Conservation (phyloP, 1,139 yeast genomes). For the Geotrichum europaeum region DNA sequence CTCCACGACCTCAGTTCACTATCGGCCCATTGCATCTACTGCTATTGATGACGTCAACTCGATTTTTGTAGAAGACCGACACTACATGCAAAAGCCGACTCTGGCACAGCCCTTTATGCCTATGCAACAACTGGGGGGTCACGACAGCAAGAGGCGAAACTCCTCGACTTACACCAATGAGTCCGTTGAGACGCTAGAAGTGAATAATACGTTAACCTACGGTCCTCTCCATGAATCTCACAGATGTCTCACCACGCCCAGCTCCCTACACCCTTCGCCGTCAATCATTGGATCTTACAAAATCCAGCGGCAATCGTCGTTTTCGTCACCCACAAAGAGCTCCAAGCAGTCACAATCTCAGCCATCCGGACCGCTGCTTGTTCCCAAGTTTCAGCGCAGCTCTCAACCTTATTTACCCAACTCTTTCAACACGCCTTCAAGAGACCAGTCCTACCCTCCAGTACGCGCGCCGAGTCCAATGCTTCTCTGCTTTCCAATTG, state of each 20-base stretch:
- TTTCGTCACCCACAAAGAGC: slow-evolving; percentile 10
- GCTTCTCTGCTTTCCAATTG: slow-evolving; percentile 17
- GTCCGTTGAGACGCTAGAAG: background rate
- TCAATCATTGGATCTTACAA: slow-evolving; percentile 1
- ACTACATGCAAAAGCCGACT: background rate
- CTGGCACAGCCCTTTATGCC: background rate
- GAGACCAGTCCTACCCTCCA: slow-evolving; percentile 5
- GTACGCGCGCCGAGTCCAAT: slow-evolving; percentile 9
- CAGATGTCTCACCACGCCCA: slow-evolving; percentile 15
- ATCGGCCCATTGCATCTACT: background rate
- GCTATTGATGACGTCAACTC: background rate
- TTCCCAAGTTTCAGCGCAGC: slow-evolving; percentile 4
- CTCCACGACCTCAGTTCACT: slow-evolving; percentile 6
- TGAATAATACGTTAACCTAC: background rate
- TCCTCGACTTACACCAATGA: slow-evolving; percentile 10
- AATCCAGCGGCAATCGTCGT: slow-evolving; percentile 12
- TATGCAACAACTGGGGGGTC: background rate
- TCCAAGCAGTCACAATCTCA: slow-evolving; percentile 7
- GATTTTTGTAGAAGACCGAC: background rate
- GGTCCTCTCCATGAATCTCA: slow-evolving; percentile 11
- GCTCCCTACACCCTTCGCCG: slow-evolving; percentile 12
- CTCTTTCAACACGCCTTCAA: slow-evolving; percentile 7
- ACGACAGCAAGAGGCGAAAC: slow-evolving; percentile 1
- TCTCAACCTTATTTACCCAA: slow-evolving; percentile 1
- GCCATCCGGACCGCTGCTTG: background rate